These are phyloP conservation scores for Tuber calosporum DNA, from an alignment of 495 filamentous ascomycete species.

Conservation along the genomic window DNA sequence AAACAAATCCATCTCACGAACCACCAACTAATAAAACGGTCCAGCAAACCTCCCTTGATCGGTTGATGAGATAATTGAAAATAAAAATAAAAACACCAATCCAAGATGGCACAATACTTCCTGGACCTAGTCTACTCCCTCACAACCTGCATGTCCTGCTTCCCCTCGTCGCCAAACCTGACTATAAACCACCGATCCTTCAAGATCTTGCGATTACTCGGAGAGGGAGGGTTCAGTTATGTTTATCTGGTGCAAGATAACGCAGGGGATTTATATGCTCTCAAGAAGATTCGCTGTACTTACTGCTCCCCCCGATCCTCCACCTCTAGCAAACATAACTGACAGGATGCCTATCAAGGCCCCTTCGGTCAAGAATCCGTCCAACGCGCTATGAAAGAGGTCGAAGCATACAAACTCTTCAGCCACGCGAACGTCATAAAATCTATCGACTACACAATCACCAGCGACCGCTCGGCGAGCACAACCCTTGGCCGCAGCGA, in stretches of 20 bases:
- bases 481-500: slow-evolving; percentile 48
- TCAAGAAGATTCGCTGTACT: slow-evolving; percentile 90
- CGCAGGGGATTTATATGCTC: slow-evolving; percentile 73
- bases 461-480: slow-evolving; percentile 46
- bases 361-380: slow-evolving; percentile 96
- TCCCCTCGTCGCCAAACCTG: slow-evolving; percentile 82
- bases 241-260: slow-evolving; percentile 97
- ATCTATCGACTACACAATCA: slow-evolving; percentile 73
- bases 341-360: slow-evolving; percentile 28
- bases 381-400: slow-evolving; percentile 85
- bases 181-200: slow-evolving; percentile 93
- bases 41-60: not conserved
- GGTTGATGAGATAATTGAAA: not conserved
- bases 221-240: slow-evolving; percentile 97
- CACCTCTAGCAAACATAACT: not conserved
- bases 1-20: not conserved
- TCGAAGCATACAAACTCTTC: slow-evolving; percentile 92
- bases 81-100: not conserved
- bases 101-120: slow-evolving; percentile 70
- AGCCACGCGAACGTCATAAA: slow-evolving; percentile 79
- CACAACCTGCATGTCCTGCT: slow-evolving; percentile 89
- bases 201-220: slow-evolving; percentile 86
- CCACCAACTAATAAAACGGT: not conserved
- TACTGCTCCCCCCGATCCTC: not conserved
- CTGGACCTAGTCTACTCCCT: slow-evolving; percentile 84